Evolutionary conservation across 73 alveolate species (phyloP), one percentile per base, ranked within the genome.

Genomic region (Symbiodinium pilosum): DNA sequence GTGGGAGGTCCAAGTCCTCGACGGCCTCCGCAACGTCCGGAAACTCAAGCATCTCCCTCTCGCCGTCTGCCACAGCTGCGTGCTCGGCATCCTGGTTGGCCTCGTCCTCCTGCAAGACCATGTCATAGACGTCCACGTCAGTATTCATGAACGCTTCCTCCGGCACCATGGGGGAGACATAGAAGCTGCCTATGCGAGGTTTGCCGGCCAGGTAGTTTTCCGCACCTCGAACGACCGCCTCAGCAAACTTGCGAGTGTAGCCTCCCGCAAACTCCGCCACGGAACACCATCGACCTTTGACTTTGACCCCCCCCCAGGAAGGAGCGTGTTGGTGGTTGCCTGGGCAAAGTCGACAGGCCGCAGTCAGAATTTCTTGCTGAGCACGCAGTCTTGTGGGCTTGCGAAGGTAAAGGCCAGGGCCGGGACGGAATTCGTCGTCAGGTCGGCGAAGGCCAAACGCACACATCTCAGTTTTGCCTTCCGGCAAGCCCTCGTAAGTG

Each of bases 201-300:
- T 16, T 26, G 28, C 36, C 59, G 11, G 8, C 1, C 95, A 89
- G 51, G 1, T 14, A 41, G 18, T 14, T 3, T 43, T 64, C 95
- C 0, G 95, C 95, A 2, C 20, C 52, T 0, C 34, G 0, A 11
- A 68, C 47, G 28, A 88, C 87, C 87, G 34, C 11, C 28, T 26
- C 18, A 0, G 87, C 86, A 39, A 59, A 88, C 38, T 42, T 4
- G 39, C 73, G 43, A 26, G 95, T 59, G 75, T 68, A 88, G 21
- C 95, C 87, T 14, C 87, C 87, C 0, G 95, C 87, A 68, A 38
- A 59, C 68, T 59, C 86, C 2, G 95, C 73, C 69, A 88, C 51
- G 0, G 69, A 64, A 5, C 6, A 36, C 11, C 43, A 39, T 84
- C 64, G 40, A 30, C 94, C 94, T 8, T n/a, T 20, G 39, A 3